A percentile compares a stretch with the other conserved stretches of the same genome.
These are phyloP conservation scores for Ceratobasidium sp. DNA, from an alignment of 1,284 basidiomycete genomes.

Conservation along the genomic window DNA sequence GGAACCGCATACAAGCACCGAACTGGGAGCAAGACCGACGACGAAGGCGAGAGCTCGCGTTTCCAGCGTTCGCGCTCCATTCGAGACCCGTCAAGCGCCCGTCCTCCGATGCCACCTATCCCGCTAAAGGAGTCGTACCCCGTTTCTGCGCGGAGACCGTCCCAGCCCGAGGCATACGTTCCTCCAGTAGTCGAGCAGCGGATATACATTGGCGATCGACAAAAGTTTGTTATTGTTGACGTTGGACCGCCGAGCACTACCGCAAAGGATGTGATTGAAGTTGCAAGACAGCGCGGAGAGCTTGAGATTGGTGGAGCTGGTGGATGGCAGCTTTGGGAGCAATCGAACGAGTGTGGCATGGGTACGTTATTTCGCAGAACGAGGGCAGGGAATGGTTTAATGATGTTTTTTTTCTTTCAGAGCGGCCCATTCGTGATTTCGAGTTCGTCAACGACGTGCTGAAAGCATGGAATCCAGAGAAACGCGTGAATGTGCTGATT, in stretches of 20 bases:
- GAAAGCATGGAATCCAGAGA: conserved; percentile 84
- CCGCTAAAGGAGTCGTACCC: conserved; percentile 33
- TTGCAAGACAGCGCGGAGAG: conserved; percentile 67
- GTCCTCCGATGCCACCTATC: conserved; percentile 38
- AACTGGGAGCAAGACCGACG: conserved; percentile 36
- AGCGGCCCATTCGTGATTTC: conserved; percentile 85
- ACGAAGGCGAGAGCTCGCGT: conserved; percentile 35
- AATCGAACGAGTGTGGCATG: conserved; percentile 86
- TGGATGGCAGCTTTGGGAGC: conserved; percentile 82
- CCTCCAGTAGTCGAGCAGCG: conserved; percentile 61
- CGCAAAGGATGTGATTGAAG: conserved; percentile 71
- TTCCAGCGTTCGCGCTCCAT: conserved; percentile 35
- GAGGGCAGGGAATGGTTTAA: conserved; percentile 12
- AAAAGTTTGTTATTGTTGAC: conserved; percentile 75
- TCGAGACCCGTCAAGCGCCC: conserved; percentile 3
- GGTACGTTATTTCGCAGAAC: conserved; percentile 61
- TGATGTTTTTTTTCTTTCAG: conserved; percentile 57
- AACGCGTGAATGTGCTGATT: conserved; percentile 78
- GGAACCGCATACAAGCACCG: conserved; percentile 21
- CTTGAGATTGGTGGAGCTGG: conserved; percentile 52
- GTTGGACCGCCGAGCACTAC: conserved; percentile 65
- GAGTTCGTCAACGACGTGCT: conserved; percentile 79
- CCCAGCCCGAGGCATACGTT: conserved; percentile 18
- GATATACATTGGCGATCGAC: conserved; percentile 77
- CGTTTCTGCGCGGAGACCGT: conserved; percentile 11